phyloP scores from a whole-genome alignment of 495 filamentous ascomycete genomes.

The Penicillium antarcticum region DNA sequence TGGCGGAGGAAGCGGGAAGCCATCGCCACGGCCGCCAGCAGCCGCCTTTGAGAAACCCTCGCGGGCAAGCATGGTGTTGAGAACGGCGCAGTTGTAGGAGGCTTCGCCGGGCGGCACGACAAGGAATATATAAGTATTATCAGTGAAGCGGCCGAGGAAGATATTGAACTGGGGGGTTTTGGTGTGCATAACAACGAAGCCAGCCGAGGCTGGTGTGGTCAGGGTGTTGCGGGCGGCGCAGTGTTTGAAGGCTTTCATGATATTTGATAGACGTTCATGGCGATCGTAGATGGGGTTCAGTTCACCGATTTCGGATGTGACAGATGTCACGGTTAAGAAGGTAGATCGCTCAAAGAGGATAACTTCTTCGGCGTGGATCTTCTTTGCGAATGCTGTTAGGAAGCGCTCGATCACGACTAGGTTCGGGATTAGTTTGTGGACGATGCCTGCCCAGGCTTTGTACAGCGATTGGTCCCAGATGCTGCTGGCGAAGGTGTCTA shows the following conservation, averaged over 20 bases:
- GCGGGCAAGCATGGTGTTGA: constrained; percentile 83
- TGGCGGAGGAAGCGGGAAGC: constrained; percentile 40
- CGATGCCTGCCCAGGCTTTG: constrained; percentile 95
- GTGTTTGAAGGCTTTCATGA: constrained; percentile 97
- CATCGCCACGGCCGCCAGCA: constrained; percentile 35
- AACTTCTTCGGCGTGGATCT: constrained; percentile 89
- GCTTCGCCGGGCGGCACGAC: constrained; percentile 85
- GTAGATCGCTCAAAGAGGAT: constrained; percentile 94
- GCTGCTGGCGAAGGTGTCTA: constrained; percentile 81
- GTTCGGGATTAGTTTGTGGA: constrained; percentile 94
- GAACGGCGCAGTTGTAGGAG: constrained; percentile 79
- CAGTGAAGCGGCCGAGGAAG: constrained; percentile 88
- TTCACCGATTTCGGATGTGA: constrained; percentile 67
- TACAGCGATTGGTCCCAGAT: constrained; percentile 99
- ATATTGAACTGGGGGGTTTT: constrained; percentile 77
- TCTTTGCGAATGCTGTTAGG: constrained; percentile 69
- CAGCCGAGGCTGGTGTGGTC: constrained; percentile 49
- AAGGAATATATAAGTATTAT: constrained; percentile 93
- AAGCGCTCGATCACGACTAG: constrained; percentile 84
- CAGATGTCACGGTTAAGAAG: constrained; percentile 87
- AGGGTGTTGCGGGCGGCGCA: constrained; percentile 58
- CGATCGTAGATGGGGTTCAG: constrained; percentile 86
- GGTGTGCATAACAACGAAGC: constrained; percentile 64
- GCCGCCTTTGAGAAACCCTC: constrained; percentile 64
- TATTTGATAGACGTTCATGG: constrained; percentile 91